Percentiles rank a stretch among this genome's conserved stretches.
phyloP scores from a whole-genome alignment of 2,329 filamentous ascomycete genomes.

The Fusarium piperis region DNA sequence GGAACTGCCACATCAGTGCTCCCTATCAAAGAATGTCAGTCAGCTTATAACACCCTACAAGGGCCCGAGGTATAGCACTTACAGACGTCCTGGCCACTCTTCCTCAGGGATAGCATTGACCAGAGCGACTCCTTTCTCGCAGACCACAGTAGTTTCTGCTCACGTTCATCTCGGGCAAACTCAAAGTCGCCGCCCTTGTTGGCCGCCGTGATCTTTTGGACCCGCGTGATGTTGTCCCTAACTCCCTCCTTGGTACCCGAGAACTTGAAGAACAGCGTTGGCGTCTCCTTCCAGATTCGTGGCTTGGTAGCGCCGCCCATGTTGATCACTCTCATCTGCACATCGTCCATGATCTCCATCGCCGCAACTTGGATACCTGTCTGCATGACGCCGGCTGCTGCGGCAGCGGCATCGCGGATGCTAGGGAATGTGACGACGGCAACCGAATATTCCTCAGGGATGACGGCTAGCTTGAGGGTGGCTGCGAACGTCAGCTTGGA shows the following conservation, averaged over 20 bases:
- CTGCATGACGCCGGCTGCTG: conserved; percentile 80
- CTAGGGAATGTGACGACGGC: conserved; percentile 83
- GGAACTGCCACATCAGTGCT: conserved; percentile 88
- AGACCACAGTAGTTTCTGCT: conserved; percentile 81
- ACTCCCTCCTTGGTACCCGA: conserved; percentile 83
- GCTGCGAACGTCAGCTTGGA: conserved; percentile 52
- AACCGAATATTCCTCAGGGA: conserved; percentile 80
- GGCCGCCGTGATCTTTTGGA: conserved; percentile 71
- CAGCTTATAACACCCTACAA: background rate
- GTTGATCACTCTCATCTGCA: conserved; percentile 87
- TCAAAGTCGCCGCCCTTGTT: conserved; percentile 76
- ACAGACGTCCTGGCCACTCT: conserved; percentile 75
- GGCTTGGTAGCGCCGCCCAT: conserved; percentile 74
- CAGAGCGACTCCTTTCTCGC: conserved; percentile 86
- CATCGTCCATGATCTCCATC: conserved; percentile 89
- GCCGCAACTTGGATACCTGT: conserved; percentile 77
- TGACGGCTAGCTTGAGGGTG: conserved; percentile 80
- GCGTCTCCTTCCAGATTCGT: conserved; percentile 76
- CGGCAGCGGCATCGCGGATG: conserved; percentile 78
- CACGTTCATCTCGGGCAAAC: conserved; percentile 76
- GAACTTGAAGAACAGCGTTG: conserved; percentile 88
- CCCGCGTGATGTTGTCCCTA: conserved; percentile 76
- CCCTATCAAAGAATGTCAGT: conserved; percentile 54
- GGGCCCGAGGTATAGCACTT: background rate
- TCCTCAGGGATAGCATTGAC: conserved; percentile 79